Percentiles rank a stretch among this genome's conserved stretches.
These are phyloP conservation scores for Syzygium syzygioides DNA, from an alignment of 441 rosid genomes.

Conservation along the genomic window DNA sequence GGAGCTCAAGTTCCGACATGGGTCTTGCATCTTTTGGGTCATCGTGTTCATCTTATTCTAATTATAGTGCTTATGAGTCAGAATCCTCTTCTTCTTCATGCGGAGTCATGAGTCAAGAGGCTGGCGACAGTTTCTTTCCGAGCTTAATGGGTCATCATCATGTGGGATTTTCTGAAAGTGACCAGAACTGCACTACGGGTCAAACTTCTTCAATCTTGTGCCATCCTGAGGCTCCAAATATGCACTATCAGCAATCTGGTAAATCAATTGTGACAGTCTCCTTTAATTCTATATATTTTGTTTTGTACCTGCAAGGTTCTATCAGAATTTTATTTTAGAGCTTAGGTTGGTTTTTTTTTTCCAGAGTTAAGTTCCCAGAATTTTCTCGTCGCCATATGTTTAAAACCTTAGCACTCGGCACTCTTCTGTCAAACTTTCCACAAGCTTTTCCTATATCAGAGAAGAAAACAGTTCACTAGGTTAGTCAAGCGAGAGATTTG, in stretches of 20 bases:
- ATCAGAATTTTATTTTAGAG: not conserved
- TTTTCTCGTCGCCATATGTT: not conserved
- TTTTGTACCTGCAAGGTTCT: not conserved
- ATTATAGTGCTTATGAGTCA: constrained; percentile 18
- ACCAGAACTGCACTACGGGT: constrained; percentile 30
- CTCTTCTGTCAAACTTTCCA: not conserved
- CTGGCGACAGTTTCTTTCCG: constrained; percentile 40
- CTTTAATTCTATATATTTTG: not conserved
- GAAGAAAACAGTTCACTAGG: not conserved
- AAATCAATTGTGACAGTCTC: constrained; percentile 1
- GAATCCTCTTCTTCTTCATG: constrained; percentile 38
- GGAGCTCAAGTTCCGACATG: constrained; percentile 11
- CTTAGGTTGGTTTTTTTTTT: not conserved
- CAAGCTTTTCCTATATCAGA: not conserved
- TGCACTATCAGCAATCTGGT: constrained; percentile 69
- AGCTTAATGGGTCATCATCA: constrained; percentile 29
- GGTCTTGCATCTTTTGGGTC: constrained; percentile 25
- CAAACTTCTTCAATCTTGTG: constrained; percentile 42
- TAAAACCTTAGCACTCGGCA: not conserved
- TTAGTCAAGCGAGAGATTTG: not conserved
- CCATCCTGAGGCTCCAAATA: constrained; percentile 51
- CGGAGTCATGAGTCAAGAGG: constrained; percentile 34
- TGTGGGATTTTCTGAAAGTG: constrained; percentile 60
- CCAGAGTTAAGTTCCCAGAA: not conserved
- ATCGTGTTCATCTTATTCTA: constrained; percentile 24